Evolutionary conservation across 129 eudicot species (phyloP), one percentile per base, ranked within the genome.

Genomic region (Erigeron canadensis): DNA sequence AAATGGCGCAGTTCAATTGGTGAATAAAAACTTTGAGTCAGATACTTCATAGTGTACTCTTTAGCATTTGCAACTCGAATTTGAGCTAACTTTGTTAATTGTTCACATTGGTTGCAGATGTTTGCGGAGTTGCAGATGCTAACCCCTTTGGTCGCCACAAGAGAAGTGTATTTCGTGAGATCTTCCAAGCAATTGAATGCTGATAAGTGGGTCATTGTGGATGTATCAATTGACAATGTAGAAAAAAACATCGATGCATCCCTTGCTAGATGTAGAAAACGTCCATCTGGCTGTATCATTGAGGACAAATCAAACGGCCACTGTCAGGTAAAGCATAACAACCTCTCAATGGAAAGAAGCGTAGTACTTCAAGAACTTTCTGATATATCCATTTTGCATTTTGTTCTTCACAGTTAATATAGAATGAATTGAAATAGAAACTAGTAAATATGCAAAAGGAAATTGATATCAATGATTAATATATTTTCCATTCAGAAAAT

Each of bases 51-150:
- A 3, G 46, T 38, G 10, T 71, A 51, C 45, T 64, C 37, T 4
- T 37, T 17, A 66, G 45, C 67, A 51, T 59, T 28, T 5, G 10
- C 53, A 12, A 63, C 39, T 10, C 41, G 3, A 41, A 13, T 48
- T 75, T 67, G 60, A n/a, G 37, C 19, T 74, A 44, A 59, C 10
- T 74, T 81, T 50, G 58, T 56, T 78, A 16, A 67, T 44, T 37
- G 48, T 55, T 57, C 55, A 37, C 44, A 41, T 62, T 67, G 67
- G 21, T 7, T 75, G 43, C 84, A 95, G 99, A 95, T 95, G 96
- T 95, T 90, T 80, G 87, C 83, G 16, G 99, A 95, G 87, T 64
- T 95, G 67, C 99, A 95, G 80, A 88, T 95, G 96, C 96, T 90
- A 34, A 87, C 97, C 10, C 97, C 99, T 66, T 67, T 88, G 81